Percentiles rank a stretch among this genome's conserved stretches.
These are phyloP conservation scores for Suhomyces tanzawaensis DNA, from an alignment of 805 yeast genomes.

Conservation along the genomic window DNA sequence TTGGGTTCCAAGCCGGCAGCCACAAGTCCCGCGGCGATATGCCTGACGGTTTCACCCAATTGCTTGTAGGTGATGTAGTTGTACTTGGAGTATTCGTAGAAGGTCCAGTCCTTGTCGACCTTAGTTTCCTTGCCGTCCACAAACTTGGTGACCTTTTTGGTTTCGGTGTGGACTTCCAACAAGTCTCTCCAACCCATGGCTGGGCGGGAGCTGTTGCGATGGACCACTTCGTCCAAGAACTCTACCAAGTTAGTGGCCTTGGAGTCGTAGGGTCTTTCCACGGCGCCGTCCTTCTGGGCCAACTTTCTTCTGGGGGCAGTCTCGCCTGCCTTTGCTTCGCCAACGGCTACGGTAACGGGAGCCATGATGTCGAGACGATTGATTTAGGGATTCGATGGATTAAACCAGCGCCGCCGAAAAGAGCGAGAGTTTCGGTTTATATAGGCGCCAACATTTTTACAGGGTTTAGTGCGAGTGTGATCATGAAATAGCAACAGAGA, in stretches of 20 bases:
- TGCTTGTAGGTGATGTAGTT: constrained; percentile 61
- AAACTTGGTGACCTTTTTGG: constrained; percentile 66
- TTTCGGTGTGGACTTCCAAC: constrained; percentile 71
- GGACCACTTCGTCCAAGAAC: constrained; percentile 59
- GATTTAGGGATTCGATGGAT: not conserved
- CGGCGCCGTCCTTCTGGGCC: constrained; percentile 47
- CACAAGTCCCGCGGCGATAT: constrained; percentile 72
- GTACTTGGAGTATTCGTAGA: constrained; percentile 75
- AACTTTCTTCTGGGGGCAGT: constrained; percentile 78
- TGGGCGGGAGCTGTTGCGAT: constrained; percentile 49
- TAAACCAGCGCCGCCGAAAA: not conserved
- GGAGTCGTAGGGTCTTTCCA: constrained; percentile 60
- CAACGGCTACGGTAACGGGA: constrained; percentile 55
- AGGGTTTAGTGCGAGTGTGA: constrained; percentile 3
- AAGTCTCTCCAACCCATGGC: constrained; percentile 81
- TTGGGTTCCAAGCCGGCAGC: constrained; percentile 67
- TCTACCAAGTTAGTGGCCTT: constrained; percentile 71
- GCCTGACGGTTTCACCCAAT: constrained; percentile 46
- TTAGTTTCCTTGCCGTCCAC: constrained; percentile 72
- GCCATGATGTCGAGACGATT: constrained; percentile 13
- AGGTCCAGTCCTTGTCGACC: constrained; percentile 85
- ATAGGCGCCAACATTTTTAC: not conserved
- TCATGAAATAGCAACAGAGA: constrained; percentile 1
- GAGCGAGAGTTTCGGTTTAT: constrained; percentile 4
- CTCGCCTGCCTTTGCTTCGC: constrained; percentile 70